Conservation (phyloP, 2,329 filamentous ascomycete genomes). For the Beauveria bassiana region DNA sequence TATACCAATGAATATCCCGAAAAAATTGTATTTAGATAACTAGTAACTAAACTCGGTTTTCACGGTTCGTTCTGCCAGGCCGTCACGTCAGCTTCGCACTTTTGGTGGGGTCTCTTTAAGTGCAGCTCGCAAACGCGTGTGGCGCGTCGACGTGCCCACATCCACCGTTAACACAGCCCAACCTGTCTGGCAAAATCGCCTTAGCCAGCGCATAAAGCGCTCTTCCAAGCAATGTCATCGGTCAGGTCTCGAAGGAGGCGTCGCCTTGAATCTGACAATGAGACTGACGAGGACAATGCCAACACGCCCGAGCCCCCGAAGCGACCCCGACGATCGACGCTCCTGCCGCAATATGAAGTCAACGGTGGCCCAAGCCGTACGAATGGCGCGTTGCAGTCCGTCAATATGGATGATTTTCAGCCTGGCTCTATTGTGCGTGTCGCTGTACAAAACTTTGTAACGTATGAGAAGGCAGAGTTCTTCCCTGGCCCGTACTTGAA, state of each 20-base stretch:
- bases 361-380: conserved; percentile 7
- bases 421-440: conserved; percentile 87
- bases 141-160: conserved; percentile 4
- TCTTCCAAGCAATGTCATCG: conserved; percentile 20
- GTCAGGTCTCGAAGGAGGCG: conserved; percentile 32
- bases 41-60: no score
- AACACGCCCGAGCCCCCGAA: conserved; percentile 25
- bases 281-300: conserved; percentile 25
- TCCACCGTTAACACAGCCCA: background rate
- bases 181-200: background rate
- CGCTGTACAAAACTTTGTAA: conserved; percentile 82
- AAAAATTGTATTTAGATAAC: no score
- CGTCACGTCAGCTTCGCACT: background rate
- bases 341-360: background rate
- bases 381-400: conserved; percentile 13
- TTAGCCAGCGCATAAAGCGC: background rate
- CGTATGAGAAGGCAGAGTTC: conserved; percentile 88
- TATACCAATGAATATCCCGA: no score
- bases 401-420: conserved; percentile 37
- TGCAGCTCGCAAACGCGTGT: conserved; percentile 1
- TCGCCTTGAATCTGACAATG: conserved; percentile 33
- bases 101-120: conserved; percentile 7
- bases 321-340: conserved; percentile 25
- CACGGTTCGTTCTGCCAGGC: background rate
- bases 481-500: conserved; percentile 86